phyloP scores from a whole-genome alignment of 2,329 filamentous ascomycete species.

The Stenocarpella maydis region DNA sequence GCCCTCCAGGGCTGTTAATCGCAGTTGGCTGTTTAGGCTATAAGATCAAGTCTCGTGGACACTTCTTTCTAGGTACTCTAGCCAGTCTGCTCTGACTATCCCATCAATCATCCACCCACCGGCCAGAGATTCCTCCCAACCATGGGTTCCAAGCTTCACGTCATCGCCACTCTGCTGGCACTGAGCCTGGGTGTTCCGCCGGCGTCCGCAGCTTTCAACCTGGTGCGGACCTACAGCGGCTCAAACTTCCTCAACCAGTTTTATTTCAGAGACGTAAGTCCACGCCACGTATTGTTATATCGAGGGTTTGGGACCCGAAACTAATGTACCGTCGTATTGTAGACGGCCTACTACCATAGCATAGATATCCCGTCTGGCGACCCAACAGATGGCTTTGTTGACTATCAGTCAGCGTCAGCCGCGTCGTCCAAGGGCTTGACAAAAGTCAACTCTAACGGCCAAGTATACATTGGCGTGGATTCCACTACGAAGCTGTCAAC shows the following conservation, averaged over 20 bases:
- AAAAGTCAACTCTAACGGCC: conserved; percentile 42
- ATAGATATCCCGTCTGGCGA: conserved; percentile 34
- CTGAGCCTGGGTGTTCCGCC: not conserved
- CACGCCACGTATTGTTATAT: too few species aligned
- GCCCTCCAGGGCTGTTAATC: not conserved
- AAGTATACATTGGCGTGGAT: conserved; percentile 57
- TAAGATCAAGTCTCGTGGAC: conserved; percentile 11
- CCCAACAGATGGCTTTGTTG: conserved; percentile 38
- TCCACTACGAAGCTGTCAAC: conserved; percentile 43
- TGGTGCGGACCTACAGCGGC: conserved; percentile 13
- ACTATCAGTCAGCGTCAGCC: conserved; percentile 48
- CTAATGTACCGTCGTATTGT: not conserved
- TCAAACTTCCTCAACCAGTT: conserved; percentile 16
- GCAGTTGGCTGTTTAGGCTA: not conserved
- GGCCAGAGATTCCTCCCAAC: not conserved
- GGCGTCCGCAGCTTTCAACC: not conserved
- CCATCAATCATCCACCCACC: not conserved
- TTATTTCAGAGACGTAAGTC: not conserved
- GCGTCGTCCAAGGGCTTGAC: conserved; percentile 51
- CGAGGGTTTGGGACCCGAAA: too few species aligned
- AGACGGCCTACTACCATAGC: conserved; percentile 24
- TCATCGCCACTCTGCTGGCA: conserved; percentile 1
- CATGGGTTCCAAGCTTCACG: conserved; percentile 16
- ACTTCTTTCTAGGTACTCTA: not conserved
- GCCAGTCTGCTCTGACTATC: not conserved